phyloP scores from a whole-genome alignment of 2,329 filamentous ascomycete genomes.

The Botrytis hyacinthi region DNA sequence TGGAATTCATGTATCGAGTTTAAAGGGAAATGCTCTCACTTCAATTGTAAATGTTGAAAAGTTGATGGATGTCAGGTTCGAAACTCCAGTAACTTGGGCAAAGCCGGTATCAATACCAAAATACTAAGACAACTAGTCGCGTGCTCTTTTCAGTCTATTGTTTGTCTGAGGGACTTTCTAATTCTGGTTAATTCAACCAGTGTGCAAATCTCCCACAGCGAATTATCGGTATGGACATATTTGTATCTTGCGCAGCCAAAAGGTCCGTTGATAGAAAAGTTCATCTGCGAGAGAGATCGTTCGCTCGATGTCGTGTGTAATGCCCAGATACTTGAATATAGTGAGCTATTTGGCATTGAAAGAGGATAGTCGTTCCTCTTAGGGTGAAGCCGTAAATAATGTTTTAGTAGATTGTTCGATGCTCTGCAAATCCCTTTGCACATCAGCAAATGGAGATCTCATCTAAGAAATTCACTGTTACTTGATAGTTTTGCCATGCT shows the following conservation, averaged over 20 bases:
- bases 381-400: not conserved
- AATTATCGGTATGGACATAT: not conserved
- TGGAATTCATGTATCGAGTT: not conserved
- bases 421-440: not conserved
- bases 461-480: not conserved
- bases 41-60: not conserved
- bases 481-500: accelerated
- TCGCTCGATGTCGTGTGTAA: not conserved
- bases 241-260: not conserved
- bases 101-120: not conserved
- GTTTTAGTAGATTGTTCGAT: not conserved
- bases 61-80: not conserved
- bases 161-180: not conserved
- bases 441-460: not conserved
- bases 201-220: not conserved
- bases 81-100: not conserved
- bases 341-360: not conserved
- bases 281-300: not conserved
- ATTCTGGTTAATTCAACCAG: not conserved
- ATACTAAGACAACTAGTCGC: not conserved
- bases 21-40: not conserved
- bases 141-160: not conserved
- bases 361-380: too few species aligned
- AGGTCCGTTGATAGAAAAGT: not conserved
- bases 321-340: too few species aligned